Percentiles rank a stretch among this genome's conserved stretches.
Conservation (phyloP, 306 rosid species). For the Vigna unguiculata region DNA sequence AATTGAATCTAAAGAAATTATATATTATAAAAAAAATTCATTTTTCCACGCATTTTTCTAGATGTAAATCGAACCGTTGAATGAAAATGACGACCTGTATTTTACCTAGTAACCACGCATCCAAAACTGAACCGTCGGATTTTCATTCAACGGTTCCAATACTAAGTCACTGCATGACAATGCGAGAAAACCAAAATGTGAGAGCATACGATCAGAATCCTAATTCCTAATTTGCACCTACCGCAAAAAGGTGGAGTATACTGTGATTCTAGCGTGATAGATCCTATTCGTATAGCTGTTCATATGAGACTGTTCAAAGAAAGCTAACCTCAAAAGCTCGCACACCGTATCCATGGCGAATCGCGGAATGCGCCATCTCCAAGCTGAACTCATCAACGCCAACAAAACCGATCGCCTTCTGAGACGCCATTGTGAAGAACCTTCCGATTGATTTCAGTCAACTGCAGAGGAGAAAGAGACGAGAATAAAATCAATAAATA, state of each 20-base stretch:
- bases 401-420: constrained; percentile 61
- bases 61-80: neutral
- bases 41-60: neutral
- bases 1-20: no score
- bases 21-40: no score
- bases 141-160: neutral
- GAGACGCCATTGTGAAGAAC: constrained; percentile 53
- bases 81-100: neutral
- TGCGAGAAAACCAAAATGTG: neutral
- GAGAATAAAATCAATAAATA: neutral
- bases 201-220: neutral
- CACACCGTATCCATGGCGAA: constrained; percentile 60
- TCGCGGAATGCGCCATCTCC: constrained; percentile 57
- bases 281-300: neutral
- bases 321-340: constrained; percentile 70
- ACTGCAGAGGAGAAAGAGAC: neutral
- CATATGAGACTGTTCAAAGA: neutral
- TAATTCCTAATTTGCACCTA: neutral
- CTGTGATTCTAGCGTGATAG: neutral
- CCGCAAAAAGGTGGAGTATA: neutral
- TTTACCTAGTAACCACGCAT: neutral
- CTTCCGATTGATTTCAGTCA: neutral
- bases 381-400: constrained; percentile 66
- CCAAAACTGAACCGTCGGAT: neutral
- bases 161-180: neutral